phyloP scores from a whole-genome alignment of 768 basidiomycete genomes.

The Suillus clintonianus region DNA sequence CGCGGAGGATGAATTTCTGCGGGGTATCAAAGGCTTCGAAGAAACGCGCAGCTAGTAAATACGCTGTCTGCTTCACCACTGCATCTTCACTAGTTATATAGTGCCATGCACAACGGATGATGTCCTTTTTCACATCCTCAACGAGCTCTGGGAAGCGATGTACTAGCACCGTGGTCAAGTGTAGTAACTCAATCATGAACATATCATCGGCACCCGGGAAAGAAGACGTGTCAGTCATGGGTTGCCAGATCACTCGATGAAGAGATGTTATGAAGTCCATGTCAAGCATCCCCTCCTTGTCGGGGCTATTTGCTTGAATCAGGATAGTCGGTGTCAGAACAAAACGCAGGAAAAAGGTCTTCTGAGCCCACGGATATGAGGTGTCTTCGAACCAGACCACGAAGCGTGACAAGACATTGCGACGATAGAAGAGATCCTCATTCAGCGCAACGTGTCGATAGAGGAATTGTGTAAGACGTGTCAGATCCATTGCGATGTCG shows the following conservation, averaged over 20 bases:
- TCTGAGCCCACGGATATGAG: conserved; percentile 68
- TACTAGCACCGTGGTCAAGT: conserved; percentile 86
- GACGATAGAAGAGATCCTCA: conserved; percentile 66
- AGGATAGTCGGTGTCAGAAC: conserved; percentile 87
- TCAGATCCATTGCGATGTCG: conserved; percentile 78
- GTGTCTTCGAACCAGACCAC: conserved; percentile 78
- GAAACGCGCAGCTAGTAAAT: conserved; percentile 88
- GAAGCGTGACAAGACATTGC: conserved; percentile 85
- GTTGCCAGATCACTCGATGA: conserved; percentile 80
- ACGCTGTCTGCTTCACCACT: conserved; percentile 90
- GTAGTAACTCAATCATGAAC: conserved; percentile 88
- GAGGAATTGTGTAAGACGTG: conserved; percentile 79
- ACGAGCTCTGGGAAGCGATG: conserved; percentile 82
- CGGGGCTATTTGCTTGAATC: conserved; percentile 63
- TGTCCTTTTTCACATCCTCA: conserved; percentile 82
- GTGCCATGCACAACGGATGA: conserved; percentile 93
- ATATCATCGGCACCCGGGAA: conserved; percentile 74
- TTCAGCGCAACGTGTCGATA: conserved; percentile 82
- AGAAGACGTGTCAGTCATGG: conserved; percentile 56
- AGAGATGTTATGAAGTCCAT: conserved; percentile 68
- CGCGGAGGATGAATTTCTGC: conserved; percentile 84
- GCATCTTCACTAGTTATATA: conserved; percentile 85
- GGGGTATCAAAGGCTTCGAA: conserved; percentile 88
- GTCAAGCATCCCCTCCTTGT: conserved; percentile 67
- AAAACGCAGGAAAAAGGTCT: conserved; percentile 76